These are phyloP conservation scores for Austroboletus rostrupii DNA, from an alignment of 1,284 basidiomycete genomes.

Conservation along the genomic window DNA sequence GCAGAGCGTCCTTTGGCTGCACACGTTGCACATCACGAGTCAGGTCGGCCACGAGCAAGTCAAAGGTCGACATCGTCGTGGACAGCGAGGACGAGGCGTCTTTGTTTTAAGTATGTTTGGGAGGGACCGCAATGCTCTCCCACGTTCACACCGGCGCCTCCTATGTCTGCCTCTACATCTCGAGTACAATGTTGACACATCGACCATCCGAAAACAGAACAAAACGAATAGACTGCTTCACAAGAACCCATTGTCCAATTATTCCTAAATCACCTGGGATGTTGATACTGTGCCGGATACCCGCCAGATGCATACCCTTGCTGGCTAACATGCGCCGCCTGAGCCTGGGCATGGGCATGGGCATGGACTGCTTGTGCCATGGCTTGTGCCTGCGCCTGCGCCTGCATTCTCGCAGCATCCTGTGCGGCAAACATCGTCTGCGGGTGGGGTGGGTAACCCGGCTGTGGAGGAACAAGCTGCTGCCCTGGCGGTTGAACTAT, in stretches of 20 bases:
- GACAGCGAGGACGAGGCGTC: conserved; percentile 7
- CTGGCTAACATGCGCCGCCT: conserved; percentile 24
- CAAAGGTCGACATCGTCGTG: conserved; percentile 61
- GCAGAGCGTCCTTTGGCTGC: conserved; percentile 85
- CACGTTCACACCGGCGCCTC: conserved; percentile 23
- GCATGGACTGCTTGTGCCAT: conserved; percentile 18
- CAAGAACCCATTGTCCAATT: not conserved
- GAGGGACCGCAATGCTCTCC: conserved; percentile 10
- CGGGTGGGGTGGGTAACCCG: conserved; percentile 40
- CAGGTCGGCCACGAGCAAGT: conserved; percentile 78
- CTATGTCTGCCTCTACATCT: not conserved
- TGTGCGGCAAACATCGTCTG: conserved; percentile 32
- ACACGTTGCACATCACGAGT: conserved; percentile 82
- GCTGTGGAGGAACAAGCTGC: conserved; percentile 27
- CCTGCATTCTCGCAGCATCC: conserved; percentile 37
- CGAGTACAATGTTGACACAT: not conserved
- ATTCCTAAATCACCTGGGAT: conserved; percentile 23
- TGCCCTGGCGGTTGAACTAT: conserved; percentile 38
- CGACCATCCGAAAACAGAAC: conserved; percentile 8
- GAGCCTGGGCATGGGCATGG: conserved; percentile 36
- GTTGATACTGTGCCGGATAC: conserved; percentile 32
- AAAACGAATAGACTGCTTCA: conserved; percentile 9
- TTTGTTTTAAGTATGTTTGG: conserved; percentile 10
- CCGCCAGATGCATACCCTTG: conserved; percentile 27
- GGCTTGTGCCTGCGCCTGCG: conserved; percentile 37